These are phyloP conservation scores for Parastagonospora nodorum DNA, from an alignment of 2,329 filamentous ascomycete genomes.

Conservation along the genomic window DNA sequence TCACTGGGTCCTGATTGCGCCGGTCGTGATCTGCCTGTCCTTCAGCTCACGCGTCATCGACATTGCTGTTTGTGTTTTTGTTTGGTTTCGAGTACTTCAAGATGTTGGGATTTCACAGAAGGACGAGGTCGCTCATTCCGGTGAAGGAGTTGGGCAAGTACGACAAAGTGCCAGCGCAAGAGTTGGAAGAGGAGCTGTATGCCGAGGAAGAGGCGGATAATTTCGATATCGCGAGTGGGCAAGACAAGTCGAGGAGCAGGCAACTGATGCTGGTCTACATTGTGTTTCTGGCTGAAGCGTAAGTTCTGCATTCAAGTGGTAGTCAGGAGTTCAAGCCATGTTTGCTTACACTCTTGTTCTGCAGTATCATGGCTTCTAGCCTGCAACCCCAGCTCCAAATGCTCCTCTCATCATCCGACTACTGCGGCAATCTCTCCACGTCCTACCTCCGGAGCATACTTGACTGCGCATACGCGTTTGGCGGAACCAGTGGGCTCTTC, in stretches of 20 bases:
- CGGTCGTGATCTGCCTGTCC: slow-evolving; percentile 25
- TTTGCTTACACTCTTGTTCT: not conserved
- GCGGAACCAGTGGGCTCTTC: slow-evolving; percentile 50
- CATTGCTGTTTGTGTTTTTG: slow-evolving; percentile 3
- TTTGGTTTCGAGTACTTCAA: slow-evolving; percentile 17
- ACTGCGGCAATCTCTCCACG: slow-evolving; percentile 51
- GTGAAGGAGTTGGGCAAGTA: slow-evolving; percentile 50
- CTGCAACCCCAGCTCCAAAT: slow-evolving; percentile 54
- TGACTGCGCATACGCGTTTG: slow-evolving; percentile 55
- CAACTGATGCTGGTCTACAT: slow-evolving; percentile 53
- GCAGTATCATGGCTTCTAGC: slow-evolving; percentile 55
- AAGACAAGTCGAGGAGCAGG: slow-evolving; percentile 29
- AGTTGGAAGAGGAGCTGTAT: slow-evolving; percentile 22
- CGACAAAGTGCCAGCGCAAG: slow-evolving; percentile 43
- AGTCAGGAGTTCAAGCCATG: not conserved
- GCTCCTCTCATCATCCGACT: slow-evolving; percentile 51
- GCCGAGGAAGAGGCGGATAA: slow-evolving; percentile 37
- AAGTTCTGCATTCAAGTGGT: slow-evolving; percentile 16
- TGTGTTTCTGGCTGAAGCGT: slow-evolving; percentile 55
- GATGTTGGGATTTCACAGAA: slow-evolving; percentile 52
- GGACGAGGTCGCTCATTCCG: slow-evolving; percentile 50
- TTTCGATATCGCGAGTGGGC: slow-evolving; percentile 18
- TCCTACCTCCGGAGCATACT: slow-evolving; percentile 55
- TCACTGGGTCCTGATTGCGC: slow-evolving; percentile 36
- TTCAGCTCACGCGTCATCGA: slow-evolving; percentile 13